Evolutionary conservation across 1,284 basidiomycete species (phyloP), one percentile per base, ranked within the genome.

Genomic region (Ceratobasidium sp.): DNA sequence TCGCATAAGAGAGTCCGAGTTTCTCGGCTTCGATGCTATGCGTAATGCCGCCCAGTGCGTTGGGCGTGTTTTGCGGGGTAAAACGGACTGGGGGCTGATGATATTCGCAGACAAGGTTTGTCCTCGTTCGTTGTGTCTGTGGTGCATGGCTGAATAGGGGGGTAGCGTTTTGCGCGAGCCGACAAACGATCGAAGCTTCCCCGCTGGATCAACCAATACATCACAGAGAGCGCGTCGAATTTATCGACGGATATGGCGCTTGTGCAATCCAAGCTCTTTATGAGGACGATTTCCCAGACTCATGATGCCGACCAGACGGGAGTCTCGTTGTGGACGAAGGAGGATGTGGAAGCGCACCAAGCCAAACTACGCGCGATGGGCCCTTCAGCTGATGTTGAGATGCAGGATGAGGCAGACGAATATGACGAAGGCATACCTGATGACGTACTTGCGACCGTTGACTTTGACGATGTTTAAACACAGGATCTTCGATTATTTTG

Each of bases 11-110:
- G 97, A 99, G 81, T 98, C 97, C 48, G 97, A 99, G 81, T 99
- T 98, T 79, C 85, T 99, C 28, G 97, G 97, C 23, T 99, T 99
- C 82, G 97, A 99, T 79, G 97, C 97, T 2, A 99, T 99, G 94
- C 90, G 97, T 72, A 98, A 98, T 79, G 97, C 97, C 2, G 97
- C 97, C 14, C 97, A 99, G 79, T 99, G 97, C 81, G 97, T 99
- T 3, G 97, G 97, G 41, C 94, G 97, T 78, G 97, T 97, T 30
- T 82, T 99, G 80, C 90, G 97, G 71, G 97, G 97, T 76, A 99
- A 99, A 85, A 98, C 97, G 0, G 97, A 99, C 81, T 99, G 97
- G 92, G 97, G 97, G 52, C 82, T 99, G 78, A 99, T 99, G 97
- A 90, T 99, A 16, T 99, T 99, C 81, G 97, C 97, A 0, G 97